Evolutionary conservation across 2,329 filamentous ascomycete species (phyloP).

Genomic region (Colletotrichum spaethianum): DNA sequence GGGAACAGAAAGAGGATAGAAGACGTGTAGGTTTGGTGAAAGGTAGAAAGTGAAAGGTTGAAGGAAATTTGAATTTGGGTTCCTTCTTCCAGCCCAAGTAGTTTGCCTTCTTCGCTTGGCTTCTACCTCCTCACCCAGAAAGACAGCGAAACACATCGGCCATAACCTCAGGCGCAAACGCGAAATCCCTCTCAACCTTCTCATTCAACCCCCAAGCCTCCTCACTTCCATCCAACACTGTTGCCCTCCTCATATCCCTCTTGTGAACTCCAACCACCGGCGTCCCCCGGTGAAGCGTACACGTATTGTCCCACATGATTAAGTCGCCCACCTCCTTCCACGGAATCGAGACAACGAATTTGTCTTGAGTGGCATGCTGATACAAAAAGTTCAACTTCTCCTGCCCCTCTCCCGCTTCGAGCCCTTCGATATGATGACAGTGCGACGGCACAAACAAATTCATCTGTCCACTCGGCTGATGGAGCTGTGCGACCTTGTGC

Average conservation of each 20-base stretch:
- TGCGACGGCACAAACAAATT: slow-evolving; percentile 69
- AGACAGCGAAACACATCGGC: neutral
- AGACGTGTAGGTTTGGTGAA: neutral
- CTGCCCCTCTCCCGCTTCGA: slow-evolving; percentile 52
- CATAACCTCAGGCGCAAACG: slow-evolving; percentile 20
- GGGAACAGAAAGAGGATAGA: neutral
- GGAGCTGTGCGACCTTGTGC: slow-evolving; percentile 65
- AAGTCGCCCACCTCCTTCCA: slow-evolving; percentile 67
- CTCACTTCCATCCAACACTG: slow-evolving; percentile 63
- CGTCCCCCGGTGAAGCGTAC: slow-evolving; percentile 67
- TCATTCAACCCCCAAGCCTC: slow-evolving; percentile 57
- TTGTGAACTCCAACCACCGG: slow-evolving; percentile 62
- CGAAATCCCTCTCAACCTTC: slow-evolving; percentile 27
- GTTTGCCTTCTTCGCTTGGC: neutral
- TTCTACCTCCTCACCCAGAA: neutral
- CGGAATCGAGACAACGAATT: slow-evolving; percentile 60
- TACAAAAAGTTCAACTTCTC: slow-evolving; percentile 58
- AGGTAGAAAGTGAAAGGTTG: neutral
- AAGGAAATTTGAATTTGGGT: neutral
- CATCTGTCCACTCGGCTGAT: slow-evolving; percentile 65
- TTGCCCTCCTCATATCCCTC: slow-evolving; percentile 69
- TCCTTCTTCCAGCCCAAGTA: neutral
- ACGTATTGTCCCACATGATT: slow-evolving; percentile 72
- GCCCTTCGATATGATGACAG: slow-evolving; percentile 66
- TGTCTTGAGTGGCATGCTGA: slow-evolving; percentile 61